Conservation (phyloP, 2,329 filamentous ascomycete species). For the Aspergillus bombycis region DNA sequence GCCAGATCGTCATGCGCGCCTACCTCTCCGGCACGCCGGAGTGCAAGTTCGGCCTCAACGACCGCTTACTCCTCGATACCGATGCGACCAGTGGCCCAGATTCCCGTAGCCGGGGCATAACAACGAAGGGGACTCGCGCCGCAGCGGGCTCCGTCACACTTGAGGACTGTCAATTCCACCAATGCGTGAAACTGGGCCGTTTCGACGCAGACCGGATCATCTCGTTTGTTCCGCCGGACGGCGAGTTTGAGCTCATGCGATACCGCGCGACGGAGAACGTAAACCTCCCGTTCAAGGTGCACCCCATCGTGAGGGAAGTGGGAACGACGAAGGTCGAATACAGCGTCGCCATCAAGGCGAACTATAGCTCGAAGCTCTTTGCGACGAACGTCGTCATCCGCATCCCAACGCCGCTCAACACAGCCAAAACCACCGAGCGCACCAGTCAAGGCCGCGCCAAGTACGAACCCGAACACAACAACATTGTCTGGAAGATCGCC, state of each 20-base stretch:
- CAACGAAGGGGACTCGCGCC: slow-evolving; percentile 89
- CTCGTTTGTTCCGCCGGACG: slow-evolving; percentile 93
- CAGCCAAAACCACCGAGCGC: slow-evolving; percentile 87
- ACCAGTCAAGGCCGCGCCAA: slow-evolving; percentile 97
- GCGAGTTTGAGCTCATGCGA: slow-evolving; percentile 97
- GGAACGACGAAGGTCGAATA: slow-evolving; percentile 98
- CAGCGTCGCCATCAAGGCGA: slow-evolving; percentile 95
- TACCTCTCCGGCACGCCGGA: slow-evolving; percentile 96
- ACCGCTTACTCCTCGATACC: slow-evolving; percentile 86
- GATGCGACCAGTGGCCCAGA: slow-evolving; percentile 72
- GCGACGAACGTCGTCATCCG: slow-evolving; percentile 94
- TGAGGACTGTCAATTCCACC: slow-evolving; percentile 98
- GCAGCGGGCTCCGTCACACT: slow-evolving; percentile 93
- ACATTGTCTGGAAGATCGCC: slow-evolving; percentile 98
- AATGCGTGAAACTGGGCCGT: slow-evolving; percentile 95
- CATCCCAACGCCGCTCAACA: slow-evolving; percentile 95
- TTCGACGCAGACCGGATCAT: slow-evolving; percentile 98
- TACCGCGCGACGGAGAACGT: slow-evolving; percentile 98
- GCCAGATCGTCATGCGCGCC: slow-evolving; percentile 97
- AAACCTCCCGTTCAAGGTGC: slow-evolving; percentile 97
- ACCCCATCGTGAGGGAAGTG: slow-evolving; percentile 96
- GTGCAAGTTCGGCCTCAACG: slow-evolving; percentile 98
- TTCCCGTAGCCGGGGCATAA: slow-evolving; percentile 48
- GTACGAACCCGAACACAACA: slow-evolving; percentile 97
- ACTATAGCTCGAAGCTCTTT: slow-evolving; percentile 94